Base-by-base conservation (phyloP, 2,329 filamentous ascomycete genomes). In the Sordariomycetes sp. region DNA sequence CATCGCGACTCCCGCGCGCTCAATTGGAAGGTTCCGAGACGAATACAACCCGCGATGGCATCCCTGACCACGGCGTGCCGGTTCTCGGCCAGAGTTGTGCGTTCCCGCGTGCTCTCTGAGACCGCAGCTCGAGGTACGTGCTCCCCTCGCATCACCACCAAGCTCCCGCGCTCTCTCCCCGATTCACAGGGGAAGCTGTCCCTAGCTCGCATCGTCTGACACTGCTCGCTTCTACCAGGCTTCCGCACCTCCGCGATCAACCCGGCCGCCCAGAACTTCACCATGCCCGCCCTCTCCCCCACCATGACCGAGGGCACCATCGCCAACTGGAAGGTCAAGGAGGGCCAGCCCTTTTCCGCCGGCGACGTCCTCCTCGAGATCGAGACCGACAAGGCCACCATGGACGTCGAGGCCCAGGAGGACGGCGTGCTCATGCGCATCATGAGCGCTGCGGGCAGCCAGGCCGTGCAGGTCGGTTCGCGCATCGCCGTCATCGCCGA, bases 291-390 rank as follows among this genome's bases (percentile, higher is more conserved):
- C 48, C 81, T 96, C 62, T 95, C 90, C 61, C 90, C 90, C 59
- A 96, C 90, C 59, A 96, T 96, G 90, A 96, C 90, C 62, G 90
- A 96, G 74, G 90, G 90, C 61, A 94, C 90, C 73, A 95, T 96
- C 67, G 82, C 88, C 54, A 82, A 74, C 61, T 96, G 90, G 90
- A 88, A 85, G 71, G 81, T 95, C 67, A 93, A 93, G 73, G 90
- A 95, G 76, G 90, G 90, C 69, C 89, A 94, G 65, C 80, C 83
- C 56, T 96, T 90, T 72, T 78, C 82, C 55, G 88, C 90, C 59
- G 90, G 90, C 64, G 90, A 96, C 71, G 89, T 96, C 35, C 79
- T 96, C 56, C 83, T 96, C 60, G 90, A 96, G 74, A 94, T 96
- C 70, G 90, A 96, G 76, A 96, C 90, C 60, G 90, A 96, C 73